A percentile compares a stretch with the other conserved stretches of the same genome.
phyloP scores from a whole-genome alignment of 768 basidiomycete species.

The Suillus bovinus region DNA sequence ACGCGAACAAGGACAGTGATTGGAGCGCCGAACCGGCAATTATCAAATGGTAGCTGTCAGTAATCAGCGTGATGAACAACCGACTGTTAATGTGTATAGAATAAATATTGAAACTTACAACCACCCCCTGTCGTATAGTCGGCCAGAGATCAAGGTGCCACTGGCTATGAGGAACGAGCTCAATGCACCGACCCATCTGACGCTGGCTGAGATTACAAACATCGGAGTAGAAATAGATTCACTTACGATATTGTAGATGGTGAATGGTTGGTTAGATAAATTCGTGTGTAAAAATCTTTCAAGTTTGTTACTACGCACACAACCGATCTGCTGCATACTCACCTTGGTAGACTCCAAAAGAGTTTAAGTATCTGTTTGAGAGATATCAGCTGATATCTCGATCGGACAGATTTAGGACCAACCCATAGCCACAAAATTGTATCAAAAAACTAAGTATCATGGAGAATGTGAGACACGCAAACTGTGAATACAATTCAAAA shows the following conservation, averaged over 20 bases:
- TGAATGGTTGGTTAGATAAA: constrained; percentile 28
- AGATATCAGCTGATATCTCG: neutral
- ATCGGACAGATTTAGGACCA: neutral
- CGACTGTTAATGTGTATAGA: too few relatives aligned
- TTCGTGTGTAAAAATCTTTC: constrained; percentile 34
- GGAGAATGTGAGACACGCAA: neutral
- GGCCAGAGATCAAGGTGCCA: constrained; percentile 40
- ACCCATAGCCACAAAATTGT: constrained; percentile 32
- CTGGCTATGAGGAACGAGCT: constrained; percentile 40
- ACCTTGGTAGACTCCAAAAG: constrained; percentile 38
- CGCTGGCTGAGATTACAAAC: constrained; percentile 15
- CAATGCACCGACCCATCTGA: constrained; percentile 42
- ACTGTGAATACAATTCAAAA: neutral
- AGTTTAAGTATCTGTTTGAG: constrained; percentile 22
- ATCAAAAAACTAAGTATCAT: constrained; percentile 20
- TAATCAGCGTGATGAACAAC: constrained; percentile 28
- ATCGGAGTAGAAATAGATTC: constrained; percentile 21
- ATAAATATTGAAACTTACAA: constrained; percentile 37
- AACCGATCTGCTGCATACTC: neutral
- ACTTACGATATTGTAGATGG: constrained; percentile 32
- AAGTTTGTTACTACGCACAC: neutral
- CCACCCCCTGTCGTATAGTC: constrained; percentile 46
- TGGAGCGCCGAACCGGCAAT: constrained; percentile 18
- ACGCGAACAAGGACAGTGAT: constrained; percentile 27
- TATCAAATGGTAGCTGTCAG: constrained; percentile 6